phyloP scores from a whole-genome alignment of 805 yeast species.

The Ogataea corticis region DNA sequence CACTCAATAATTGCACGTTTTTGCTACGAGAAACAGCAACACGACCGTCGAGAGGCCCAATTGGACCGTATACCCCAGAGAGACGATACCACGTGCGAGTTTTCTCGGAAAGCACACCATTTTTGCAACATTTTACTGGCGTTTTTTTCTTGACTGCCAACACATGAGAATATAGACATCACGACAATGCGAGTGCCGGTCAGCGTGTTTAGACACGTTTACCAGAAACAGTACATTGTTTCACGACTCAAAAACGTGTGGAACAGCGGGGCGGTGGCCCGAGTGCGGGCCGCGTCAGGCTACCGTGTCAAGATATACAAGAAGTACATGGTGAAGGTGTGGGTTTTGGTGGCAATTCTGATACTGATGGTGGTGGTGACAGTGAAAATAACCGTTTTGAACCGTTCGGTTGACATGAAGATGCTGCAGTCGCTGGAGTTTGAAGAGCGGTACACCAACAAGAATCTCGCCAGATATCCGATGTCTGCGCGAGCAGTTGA shows the following conservation, averaged over 20 bases:
- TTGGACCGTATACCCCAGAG: no score
- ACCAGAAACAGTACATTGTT: slow-evolving; percentile 1
- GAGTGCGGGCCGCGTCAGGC: slow-evolving; percentile 10
- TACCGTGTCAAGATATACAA: slow-evolving; percentile 16
- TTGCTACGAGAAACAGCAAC: no score
- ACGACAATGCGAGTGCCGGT: slow-evolving; percentile 4
- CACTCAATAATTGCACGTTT: no score
- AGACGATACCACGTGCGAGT: no score
- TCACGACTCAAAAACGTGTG: background rate
- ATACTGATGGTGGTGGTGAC: background rate
- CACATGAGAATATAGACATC: background rate
- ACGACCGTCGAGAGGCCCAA: no score
- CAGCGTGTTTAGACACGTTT: slow-evolving; percentile 3
- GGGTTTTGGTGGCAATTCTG: slow-evolving; percentile 16
- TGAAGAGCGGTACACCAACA: slow-evolving; percentile 20
- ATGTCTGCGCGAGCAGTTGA: slow-evolving; percentile 29
- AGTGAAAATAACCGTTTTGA: background rate
- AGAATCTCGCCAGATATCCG: slow-evolving; percentile 22
- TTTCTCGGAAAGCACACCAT: background rate
- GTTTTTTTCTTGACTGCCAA: background rate
- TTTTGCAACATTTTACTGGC: background rate
- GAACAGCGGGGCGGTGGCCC: background rate
- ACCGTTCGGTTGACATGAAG: slow-evolving; percentile 4
- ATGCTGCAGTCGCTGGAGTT: slow-evolving; percentile 14
- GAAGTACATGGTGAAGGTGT: slow-evolving; percentile 15